Base-by-base conservation (phyloP, 345 rosid genomes). In the Bretschneidera sinensis region DNA sequence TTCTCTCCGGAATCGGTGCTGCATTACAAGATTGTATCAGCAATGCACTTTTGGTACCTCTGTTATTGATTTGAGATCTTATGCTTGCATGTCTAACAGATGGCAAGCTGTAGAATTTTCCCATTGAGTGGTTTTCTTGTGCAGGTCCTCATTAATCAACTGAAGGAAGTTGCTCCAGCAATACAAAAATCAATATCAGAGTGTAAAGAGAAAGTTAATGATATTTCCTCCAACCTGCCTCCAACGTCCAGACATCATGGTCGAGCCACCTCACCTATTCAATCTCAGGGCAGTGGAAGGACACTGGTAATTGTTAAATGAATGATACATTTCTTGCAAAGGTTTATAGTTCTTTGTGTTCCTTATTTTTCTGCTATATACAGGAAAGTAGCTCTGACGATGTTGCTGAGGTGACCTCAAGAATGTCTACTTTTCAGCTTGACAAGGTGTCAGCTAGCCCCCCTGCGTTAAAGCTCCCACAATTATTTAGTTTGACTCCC, bases 111-210 rank as follows among this genome's bases (percentile, higher is more conserved):
- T 47, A 65, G 33, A 13, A 20, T 47, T 55, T 70, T 65, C 47
- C 63, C 53, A 33, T 52, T 48, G 63, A 61, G 56, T 68, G 61
- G 55, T 64, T 73, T 68, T 58, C 51, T 34, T 69, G 21, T 74
- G 48, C 79, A 94, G 99, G 99, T 88, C 74, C 96, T 94, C 61
- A 83, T 88, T 66, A 86, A 94, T 68, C 97, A 94, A 71, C 78
- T 94, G 51, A 88, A 88, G 77, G 92, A 94, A 59, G 97, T 86
- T 67, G 83, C 86, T 72, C 99, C 97, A 63, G 68, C 96, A 53
- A 86, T 91, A 65, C 91, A 94, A 64, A 80, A 76, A 45, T 90
- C 99, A 49, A 91, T 94, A 79, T 68, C 87, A 43, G 96, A 91
- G 33, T 86, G 88, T 65, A 82, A 87, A 24, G 95, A 85, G 78